phyloP scores from a whole-genome alignment of 805 yeast species.

The Wickerhamiella sergipiensis region DNA sequence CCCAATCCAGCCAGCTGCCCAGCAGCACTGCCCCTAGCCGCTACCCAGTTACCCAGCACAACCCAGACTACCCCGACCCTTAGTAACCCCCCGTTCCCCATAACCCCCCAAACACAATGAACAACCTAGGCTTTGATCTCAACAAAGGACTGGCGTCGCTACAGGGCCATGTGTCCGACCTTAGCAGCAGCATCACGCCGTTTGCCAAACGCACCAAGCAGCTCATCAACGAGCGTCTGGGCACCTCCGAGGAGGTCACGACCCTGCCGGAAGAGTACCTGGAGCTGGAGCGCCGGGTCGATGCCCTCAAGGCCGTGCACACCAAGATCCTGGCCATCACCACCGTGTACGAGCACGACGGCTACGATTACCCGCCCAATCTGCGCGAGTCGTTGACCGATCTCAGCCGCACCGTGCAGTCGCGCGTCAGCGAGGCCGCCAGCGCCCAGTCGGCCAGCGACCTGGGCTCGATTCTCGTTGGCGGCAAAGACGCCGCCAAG shows the following conservation, averaged over 20 bases:
- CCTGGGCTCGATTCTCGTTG: slow-evolving; percentile 54
- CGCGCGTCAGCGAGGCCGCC: slow-evolving; percentile 52
- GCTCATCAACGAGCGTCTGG: slow-evolving; percentile 63
- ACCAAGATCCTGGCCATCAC: slow-evolving; percentile 41
- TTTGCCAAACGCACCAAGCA: slow-evolving; percentile 73
- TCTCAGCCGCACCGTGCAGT: slow-evolving; percentile 50
- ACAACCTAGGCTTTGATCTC: slow-evolving; percentile 21
- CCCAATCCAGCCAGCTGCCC: too few relatives aligned
- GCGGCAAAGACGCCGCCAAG: slow-evolving; percentile 17
- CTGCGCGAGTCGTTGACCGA: slow-evolving; percentile 63
- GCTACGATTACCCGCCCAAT: slow-evolving; percentile 73
- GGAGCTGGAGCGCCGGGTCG: slow-evolving; percentile 59
- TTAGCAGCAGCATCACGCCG: slow-evolving; percentile 41
- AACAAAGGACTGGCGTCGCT: slow-evolving; percentile 27
- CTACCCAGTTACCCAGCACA: background rate
- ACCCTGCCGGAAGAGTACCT: slow-evolving; percentile 74
- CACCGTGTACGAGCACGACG: slow-evolving; percentile 53
- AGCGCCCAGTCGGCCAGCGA: slow-evolving; percentile 68
- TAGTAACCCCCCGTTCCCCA: background rate
- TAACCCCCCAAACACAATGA: background rate
- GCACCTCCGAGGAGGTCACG: slow-evolving; percentile 69
- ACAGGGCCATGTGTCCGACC: slow-evolving; percentile 24
- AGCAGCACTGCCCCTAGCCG: too few relatives aligned
- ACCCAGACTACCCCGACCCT: background rate
- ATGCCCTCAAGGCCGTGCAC: slow-evolving; percentile 57